A percentile compares a stretch with the other conserved stretches of the same genome.
Evolutionary conservation across 2,329 filamentous ascomycete genomes (phyloP).

Genomic region (Aspergillus tanneri): DNA sequence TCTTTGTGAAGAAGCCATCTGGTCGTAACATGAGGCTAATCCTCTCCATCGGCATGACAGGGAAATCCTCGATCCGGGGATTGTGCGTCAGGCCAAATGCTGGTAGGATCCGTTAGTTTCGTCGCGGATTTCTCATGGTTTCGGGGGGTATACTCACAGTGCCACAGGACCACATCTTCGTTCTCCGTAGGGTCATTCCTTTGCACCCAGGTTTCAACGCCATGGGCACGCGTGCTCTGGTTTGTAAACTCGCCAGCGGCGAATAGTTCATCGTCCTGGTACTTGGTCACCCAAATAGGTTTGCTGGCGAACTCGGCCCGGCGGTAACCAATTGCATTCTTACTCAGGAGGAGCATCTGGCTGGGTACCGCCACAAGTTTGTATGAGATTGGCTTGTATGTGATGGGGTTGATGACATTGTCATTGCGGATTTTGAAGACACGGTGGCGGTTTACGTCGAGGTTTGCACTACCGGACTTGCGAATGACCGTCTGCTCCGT

Average conservation of each 20-base stretch:
- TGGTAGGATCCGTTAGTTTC: constrained; percentile 19
- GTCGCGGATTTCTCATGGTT: background rate
- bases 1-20: constrained; percentile 54
- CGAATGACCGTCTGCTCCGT: constrained; percentile 50
- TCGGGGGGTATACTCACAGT: constrained; percentile 40
- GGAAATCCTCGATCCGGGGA: constrained; percentile 64
- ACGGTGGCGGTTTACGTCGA: constrained; percentile 50
- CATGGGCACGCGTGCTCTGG: constrained; percentile 54
- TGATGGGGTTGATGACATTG: constrained; percentile 52
- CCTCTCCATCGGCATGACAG: constrained; percentile 65
- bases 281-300: constrained; percentile 57
- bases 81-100: constrained; percentile 62
- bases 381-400: constrained; percentile 56
- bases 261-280: constrained; percentile 54
- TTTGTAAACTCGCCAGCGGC: constrained; percentile 58
- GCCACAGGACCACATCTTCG: constrained; percentile 42
- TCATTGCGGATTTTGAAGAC: constrained; percentile 61
- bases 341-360: constrained; percentile 57
- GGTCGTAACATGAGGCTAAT: constrained; percentile 51
- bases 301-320: constrained; percentile 57
- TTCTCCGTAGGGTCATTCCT: constrained; percentile 51
- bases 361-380: constrained; percentile 58
- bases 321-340: constrained; percentile 49
- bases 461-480: constrained; percentile 49
- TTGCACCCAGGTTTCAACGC: constrained; percentile 54